These are phyloP conservation scores for Aspergillus costaricaensis DNA, from an alignment of 2,329 filamentous ascomycete species.

Conservation along the genomic window DNA sequence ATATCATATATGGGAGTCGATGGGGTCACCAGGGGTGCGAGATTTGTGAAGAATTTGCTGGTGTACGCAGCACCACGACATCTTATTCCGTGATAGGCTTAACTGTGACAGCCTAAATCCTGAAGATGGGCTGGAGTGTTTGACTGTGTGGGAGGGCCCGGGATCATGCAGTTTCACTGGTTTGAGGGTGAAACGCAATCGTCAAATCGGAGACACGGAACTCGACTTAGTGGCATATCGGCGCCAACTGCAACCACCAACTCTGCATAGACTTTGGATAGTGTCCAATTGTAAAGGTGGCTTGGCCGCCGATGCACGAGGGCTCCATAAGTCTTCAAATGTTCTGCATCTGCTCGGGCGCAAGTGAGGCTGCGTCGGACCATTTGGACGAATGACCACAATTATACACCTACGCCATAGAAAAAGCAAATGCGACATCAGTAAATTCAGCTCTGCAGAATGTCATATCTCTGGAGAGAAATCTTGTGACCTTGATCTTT, in stretches of 20 bases:
- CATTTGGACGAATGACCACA: neutral
- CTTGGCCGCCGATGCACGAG: neutral
- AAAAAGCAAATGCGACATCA: no score
- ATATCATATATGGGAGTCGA: neutral
- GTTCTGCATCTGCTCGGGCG: neutral
- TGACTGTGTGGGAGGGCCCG: neutral
- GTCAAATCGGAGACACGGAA: neutral
- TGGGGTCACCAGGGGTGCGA: neutral
- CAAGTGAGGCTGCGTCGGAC: neutral
- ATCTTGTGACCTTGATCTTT: no score
- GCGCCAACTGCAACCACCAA: slow-evolving; percentile 2
- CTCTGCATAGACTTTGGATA: neutral
- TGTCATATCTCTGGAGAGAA: no score
- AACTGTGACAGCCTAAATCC: neutral
- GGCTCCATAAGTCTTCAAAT: neutral
- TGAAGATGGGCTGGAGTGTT: neutral
- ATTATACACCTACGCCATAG: neutral
- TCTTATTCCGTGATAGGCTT: neutral
- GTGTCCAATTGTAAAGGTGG: neutral
- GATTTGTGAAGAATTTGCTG: neutral
- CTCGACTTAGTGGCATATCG: neutral
- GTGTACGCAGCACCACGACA: neutral
- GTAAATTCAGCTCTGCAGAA: no score
- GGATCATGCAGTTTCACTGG: neutral
- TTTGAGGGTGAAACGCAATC: neutral